Percentiles rank a stretch among this genome's conserved stretches.
phyloP scores from a whole-genome alignment of 2,329 filamentous ascomycete genomes.

The Fusarium sp. region DNA sequence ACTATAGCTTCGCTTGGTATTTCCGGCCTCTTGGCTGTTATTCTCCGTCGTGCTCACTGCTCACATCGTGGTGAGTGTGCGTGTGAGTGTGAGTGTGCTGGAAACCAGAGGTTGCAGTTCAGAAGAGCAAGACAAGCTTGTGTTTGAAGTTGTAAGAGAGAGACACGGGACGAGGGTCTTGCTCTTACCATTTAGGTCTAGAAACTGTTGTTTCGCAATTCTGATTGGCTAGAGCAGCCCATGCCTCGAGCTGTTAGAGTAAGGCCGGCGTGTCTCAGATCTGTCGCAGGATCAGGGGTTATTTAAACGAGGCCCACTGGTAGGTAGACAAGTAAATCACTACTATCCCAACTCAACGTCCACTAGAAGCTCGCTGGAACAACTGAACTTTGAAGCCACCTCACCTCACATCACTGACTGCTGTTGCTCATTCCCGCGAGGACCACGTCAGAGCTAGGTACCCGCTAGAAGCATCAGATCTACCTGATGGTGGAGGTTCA shows the following conservation, averaged over 20 bases:
- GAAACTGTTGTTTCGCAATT: slow-evolving; percentile 12
- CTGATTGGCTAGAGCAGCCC: slow-evolving; percentile 22
- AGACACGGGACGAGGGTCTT: slow-evolving; percentile 35
- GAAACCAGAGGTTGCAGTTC: slow-evolving; percentile 23
- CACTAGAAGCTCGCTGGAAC: slow-evolving; percentile 35
- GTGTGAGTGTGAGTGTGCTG: slow-evolving; percentile 17
- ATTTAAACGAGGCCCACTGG: slow-evolving; percentile 10
- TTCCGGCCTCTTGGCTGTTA: slow-evolving; percentile 17
- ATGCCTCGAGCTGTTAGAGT: slow-evolving; percentile 30
- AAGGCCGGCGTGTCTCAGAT: slow-evolving; percentile 52
- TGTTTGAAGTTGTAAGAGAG: slow-evolving; percentile 44
- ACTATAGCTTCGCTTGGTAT: slow-evolving; percentile 13
- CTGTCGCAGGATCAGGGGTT: slow-evolving; percentile 51
- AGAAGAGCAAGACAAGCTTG: slow-evolving; percentile 34
- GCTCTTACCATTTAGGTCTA: slow-evolving; percentile 40
- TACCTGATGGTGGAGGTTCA: slow-evolving; percentile 7
- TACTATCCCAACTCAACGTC: slow-evolving; percentile 17
- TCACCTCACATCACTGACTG: neutral
- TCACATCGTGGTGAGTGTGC: no score
- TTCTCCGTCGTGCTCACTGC: slow-evolving; percentile 20
- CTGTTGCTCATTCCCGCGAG: slow-evolving; percentile 13
- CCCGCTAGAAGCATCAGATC: neutral
- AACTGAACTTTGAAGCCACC: slow-evolving; percentile 5
- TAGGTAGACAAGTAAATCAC: slow-evolving; percentile 15
- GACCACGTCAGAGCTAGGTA: slow-evolving; percentile 38